Percentiles rank a stretch among this genome's conserved stretches.
These are phyloP conservation scores for Diaporthe humulicola DNA, from an alignment of 2,329 filamentous ascomycete species.

Conservation along the genomic window DNA sequence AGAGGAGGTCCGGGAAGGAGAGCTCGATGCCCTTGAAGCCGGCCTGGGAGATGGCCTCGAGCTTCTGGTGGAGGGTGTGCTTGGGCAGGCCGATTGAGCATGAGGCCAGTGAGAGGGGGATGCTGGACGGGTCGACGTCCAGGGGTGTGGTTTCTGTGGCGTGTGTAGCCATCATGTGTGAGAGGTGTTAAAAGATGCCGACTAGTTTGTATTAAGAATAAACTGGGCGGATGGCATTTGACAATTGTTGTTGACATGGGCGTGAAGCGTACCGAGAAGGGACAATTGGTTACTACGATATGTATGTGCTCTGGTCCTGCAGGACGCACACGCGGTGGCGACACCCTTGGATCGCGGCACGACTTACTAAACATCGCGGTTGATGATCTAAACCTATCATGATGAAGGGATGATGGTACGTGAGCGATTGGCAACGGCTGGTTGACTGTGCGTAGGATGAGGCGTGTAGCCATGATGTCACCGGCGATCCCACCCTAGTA, in stretches of 20 bases:
- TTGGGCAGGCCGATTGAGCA: constrained; percentile 61
- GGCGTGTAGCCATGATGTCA: constrained; percentile 13
- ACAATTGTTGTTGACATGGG: background rate
- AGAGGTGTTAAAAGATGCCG: too few relatives aligned
- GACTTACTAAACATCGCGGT: background rate
- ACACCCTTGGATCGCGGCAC: too few relatives aligned
- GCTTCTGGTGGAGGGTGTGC: constrained; percentile 70
- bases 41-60: constrained; percentile 72
- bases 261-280: background rate
- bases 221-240: background rate
- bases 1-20: constrained; percentile 78
- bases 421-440: background rate
- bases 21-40: constrained; percentile 81
- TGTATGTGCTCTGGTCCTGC: too few relatives aligned
- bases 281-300: background rate
- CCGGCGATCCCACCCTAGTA: background rate
- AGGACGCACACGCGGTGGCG: background rate
- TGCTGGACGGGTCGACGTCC: constrained; percentile 23
- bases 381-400: background rate
- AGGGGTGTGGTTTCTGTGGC: background rate
- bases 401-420: constrained; percentile 13
- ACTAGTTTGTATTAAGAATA: background rate
- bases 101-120: constrained; percentile 67
- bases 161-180: background rate
- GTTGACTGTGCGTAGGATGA: background rate